A percentile compares a stretch with the other conserved stretches of the same genome.
These are phyloP conservation scores for Aspergillus sp. DNA, from an alignment of 2,329 filamentous ascomycete genomes.

Conservation along the genomic window DNA sequence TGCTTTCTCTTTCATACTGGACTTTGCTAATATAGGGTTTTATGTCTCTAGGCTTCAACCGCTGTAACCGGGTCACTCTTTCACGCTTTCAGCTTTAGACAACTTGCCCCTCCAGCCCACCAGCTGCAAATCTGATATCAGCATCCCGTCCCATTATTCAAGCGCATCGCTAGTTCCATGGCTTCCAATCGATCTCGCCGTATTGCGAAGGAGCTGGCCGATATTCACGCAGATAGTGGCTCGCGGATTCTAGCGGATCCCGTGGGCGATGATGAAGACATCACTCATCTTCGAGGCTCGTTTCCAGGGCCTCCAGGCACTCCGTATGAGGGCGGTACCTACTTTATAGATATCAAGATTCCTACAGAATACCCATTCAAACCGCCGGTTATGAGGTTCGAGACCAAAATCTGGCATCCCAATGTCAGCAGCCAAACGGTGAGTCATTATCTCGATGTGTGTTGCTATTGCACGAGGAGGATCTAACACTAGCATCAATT, in stretches of 20 bases:
- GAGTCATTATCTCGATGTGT: slow-evolving; percentile 27
- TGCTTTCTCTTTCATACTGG: no score
- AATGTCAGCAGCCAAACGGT: slow-evolving; percentile 93
- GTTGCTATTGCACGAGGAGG: background rate
- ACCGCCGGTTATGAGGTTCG: slow-evolving; percentile 81
- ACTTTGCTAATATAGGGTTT: no score
- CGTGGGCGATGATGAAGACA: slow-evolving; percentile 54
- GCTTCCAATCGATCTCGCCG: slow-evolving; percentile 51
- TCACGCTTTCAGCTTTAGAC: no score
- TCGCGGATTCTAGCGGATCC: slow-evolving; percentile 68
- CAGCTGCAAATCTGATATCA: no score
- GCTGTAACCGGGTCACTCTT: no score
- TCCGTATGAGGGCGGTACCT: slow-evolving; percentile 82
- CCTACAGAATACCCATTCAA: slow-evolving; percentile 88
- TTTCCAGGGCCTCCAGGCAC: slow-evolving; percentile 86
- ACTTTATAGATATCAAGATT: slow-evolving; percentile 74
- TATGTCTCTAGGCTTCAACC: no score
- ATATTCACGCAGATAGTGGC: slow-evolving; percentile 54
- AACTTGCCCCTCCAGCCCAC: no score
- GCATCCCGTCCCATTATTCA: background rate
- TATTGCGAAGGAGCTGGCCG: slow-evolving; percentile 42
- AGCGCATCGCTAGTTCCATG: slow-evolving; percentile 31
- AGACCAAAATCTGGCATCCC: slow-evolving; percentile 93
- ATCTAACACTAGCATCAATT: slow-evolving; percentile 1
- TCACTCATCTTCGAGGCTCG: slow-evolving; percentile 73